These are phyloP conservation scores for Spergularia marina DNA, from an alignment of 148 eudicot genomes.

Conservation along the genomic window DNA sequence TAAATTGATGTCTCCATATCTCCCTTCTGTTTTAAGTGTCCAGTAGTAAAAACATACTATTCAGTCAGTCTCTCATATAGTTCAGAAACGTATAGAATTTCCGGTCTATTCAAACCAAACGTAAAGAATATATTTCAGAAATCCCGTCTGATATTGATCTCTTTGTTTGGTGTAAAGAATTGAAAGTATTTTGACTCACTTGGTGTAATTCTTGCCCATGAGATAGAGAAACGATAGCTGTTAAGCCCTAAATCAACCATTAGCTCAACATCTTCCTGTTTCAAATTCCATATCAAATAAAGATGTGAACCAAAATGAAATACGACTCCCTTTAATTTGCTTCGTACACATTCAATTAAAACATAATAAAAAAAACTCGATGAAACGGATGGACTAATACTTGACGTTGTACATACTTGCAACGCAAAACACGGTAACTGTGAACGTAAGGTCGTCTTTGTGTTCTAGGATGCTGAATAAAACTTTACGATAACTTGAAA, in stretches of 20 bases:
- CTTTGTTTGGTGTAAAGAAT: background rate
- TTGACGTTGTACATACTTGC: too few species aligned
- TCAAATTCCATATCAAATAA: background rate
- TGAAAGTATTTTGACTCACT: slow-evolving; percentile 36
- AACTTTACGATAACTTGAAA: too few species aligned
- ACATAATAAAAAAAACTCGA: too few species aligned
- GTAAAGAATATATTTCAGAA: too few species aligned
- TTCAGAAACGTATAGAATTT: background rate
- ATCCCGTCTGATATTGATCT: background rate
- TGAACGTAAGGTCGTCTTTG: too few species aligned
- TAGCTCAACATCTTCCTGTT: slow-evolving; percentile 62
- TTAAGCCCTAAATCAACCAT: slow-evolving; percentile 57
- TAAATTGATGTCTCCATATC: slow-evolving; percentile 51
- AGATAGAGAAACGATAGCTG: slow-evolving; percentile 66
- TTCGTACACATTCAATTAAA: too few species aligned
- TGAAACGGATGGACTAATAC: too few species aligned
- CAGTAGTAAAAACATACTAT: background rate
- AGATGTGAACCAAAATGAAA: background rate
- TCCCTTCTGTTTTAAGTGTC: slow-evolving; percentile 45
- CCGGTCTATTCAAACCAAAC: too few species aligned
- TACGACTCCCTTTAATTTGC: too few species aligned
- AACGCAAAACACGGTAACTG: too few species aligned
- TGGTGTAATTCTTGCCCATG: slow-evolving; percentile 72
- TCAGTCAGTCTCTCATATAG: background rate
- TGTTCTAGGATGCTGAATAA: too few species aligned